These are phyloP conservation scores for Pseudopithomyces maydicus DNA, from an alignment of 2,329 filamentous ascomycete genomes.

Conservation along the genomic window DNA sequence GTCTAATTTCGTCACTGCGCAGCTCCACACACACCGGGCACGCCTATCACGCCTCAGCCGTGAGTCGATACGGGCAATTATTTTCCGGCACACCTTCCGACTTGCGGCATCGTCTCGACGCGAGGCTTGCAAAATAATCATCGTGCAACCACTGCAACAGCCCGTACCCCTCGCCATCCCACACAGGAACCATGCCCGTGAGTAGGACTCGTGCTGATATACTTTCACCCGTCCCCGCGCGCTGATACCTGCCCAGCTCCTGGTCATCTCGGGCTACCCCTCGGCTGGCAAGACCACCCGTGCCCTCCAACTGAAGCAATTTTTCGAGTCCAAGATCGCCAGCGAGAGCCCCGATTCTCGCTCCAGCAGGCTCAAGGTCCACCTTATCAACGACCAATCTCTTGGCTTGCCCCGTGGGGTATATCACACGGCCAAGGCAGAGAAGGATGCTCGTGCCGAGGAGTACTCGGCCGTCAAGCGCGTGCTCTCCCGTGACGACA, in stretches of 20 bases:
- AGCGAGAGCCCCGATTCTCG: constrained; percentile 52
- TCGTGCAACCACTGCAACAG: neutral
- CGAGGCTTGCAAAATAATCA: neutral
- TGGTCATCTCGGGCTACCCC: constrained; percentile 67
- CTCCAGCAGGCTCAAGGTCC: constrained; percentile 64
- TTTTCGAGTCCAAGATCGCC: constrained; percentile 65
- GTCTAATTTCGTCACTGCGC: constrained; percentile 15
- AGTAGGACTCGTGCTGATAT: constrained; percentile 10
- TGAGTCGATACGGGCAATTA: constrained; percentile 3
- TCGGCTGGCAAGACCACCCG: constrained; percentile 68
- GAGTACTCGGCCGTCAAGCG: constrained; percentile 81
- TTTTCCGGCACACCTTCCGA: constrained; percentile 5
- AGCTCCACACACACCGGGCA: neutral
- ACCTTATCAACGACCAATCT: constrained; percentile 74
- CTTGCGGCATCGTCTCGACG: constrained; percentile 21
- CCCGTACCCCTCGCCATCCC: neutral
- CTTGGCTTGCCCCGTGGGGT: constrained; percentile 72
- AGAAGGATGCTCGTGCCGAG: constrained; percentile 80
- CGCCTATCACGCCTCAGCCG: neutral
- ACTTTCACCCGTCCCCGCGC: constrained; percentile 7
- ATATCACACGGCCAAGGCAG: constrained; percentile 77
- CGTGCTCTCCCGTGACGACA: constrained; percentile 70
- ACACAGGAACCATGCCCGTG: constrained; percentile 30
- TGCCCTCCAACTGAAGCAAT: constrained; percentile 66
- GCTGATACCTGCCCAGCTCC: constrained; percentile 54